Evolutionary conservation across 306 rosid species (phyloP).

Genomic region (Bauhinia variegata): DNA sequence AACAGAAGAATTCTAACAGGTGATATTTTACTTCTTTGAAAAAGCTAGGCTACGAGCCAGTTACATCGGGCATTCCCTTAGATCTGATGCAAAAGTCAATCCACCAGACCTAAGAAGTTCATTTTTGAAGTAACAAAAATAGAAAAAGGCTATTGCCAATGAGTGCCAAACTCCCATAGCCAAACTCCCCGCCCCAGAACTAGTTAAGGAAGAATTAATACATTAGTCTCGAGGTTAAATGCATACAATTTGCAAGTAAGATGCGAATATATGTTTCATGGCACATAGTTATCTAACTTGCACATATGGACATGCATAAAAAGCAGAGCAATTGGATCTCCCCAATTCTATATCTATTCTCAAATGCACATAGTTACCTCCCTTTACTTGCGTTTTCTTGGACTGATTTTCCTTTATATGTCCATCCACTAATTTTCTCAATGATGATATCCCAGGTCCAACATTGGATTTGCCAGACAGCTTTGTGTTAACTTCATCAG

Average conservation of each 20-base stretch:
- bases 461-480: conserved; percentile 73
- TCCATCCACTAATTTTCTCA: conserved; percentile 56
- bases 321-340: conserved; percentile 40
- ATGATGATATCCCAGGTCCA: conserved; percentile 52
- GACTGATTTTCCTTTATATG: conserved; percentile 51
- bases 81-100: too few species aligned
- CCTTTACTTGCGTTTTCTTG: conserved; percentile 44
- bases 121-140: not conserved
- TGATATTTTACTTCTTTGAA: conserved; percentile 7
- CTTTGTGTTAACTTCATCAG: conserved; percentile 66
- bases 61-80: too few species aligned
- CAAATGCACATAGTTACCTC: conserved; percentile 43
- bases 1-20: too few species aligned
- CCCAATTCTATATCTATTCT: conserved; percentile 38
- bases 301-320: conserved; percentile 21
- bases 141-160: not conserved
- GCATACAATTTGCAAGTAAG: too few species aligned
- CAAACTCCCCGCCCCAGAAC: too few species aligned
- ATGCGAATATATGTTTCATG: too few species aligned
- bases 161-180: too few species aligned
- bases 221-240: too few species aligned
- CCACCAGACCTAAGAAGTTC: not conserved
- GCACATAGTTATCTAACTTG: not conserved
- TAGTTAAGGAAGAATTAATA: too few species aligned
- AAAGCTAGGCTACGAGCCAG: not conserved